These are phyloP conservation scores for Aspergillus ostianus DNA, from an alignment of 495 filamentous ascomycete genomes.

Conservation along the genomic window DNA sequence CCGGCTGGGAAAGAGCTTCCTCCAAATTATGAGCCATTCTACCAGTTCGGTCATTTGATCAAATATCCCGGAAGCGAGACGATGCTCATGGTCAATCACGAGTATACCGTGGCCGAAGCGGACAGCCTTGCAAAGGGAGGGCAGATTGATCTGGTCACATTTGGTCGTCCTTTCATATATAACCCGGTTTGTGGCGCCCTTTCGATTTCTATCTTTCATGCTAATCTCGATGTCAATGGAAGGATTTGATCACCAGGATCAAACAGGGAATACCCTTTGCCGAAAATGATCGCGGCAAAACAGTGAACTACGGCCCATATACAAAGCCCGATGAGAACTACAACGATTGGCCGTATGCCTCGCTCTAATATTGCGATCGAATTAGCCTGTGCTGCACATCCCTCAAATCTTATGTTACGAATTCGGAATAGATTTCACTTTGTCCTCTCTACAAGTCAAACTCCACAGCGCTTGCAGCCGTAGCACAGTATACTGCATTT, in stretches of 20 bases:
- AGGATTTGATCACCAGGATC: slow-evolving; percentile 18
- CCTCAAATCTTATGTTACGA: too few relatives aligned
- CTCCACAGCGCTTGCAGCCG: too few relatives aligned
- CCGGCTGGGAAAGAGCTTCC: slow-evolving; percentile 18
- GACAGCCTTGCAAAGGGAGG: slow-evolving; percentile 45
- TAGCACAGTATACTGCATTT: too few relatives aligned
- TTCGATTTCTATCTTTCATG: background rate
- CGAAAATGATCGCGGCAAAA: slow-evolving; percentile 12
- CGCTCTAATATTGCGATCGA: too few relatives aligned
- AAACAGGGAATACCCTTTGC: slow-evolving; percentile 10
- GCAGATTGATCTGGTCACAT: slow-evolving; percentile 46
- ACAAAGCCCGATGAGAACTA: slow-evolving; percentile 14
- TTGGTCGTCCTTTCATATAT: slow-evolving; percentile 58
- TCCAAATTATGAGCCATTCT: slow-evolving; percentile 32
- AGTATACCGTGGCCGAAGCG: slow-evolving; percentile 41
- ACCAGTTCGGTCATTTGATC: slow-evolving; percentile 42
- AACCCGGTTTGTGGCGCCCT: slow-evolving; percentile 44
- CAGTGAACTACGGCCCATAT: slow-evolving; percentile 18
- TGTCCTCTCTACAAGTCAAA: too few relatives aligned
- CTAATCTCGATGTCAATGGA: background rate
- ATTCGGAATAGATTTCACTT: too few relatives aligned
- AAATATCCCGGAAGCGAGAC: slow-evolving; percentile 47
- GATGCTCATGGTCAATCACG: slow-evolving; percentile 50
- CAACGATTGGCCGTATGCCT: slow-evolving; percentile 16
- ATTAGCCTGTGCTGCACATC: too few relatives aligned